These are phyloP conservation scores for Magnolia kwangsiensis DNA, from an alignment of 164 flowering plant genomes.

Conservation along the genomic window DNA sequence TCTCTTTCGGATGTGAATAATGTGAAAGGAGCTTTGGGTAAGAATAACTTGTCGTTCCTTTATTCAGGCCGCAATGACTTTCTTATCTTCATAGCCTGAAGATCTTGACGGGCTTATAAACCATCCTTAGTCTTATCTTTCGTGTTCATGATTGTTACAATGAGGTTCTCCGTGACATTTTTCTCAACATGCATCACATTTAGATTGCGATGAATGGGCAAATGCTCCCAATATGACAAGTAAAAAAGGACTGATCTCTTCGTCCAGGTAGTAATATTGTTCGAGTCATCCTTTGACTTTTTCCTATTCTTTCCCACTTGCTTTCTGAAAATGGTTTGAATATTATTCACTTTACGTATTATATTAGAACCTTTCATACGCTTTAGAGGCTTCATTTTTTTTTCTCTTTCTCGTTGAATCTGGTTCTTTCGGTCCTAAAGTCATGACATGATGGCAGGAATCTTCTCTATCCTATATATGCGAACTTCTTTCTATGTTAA, in stretches of 20 bases:
- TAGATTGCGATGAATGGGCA: background rate
- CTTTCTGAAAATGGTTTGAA: background rate
- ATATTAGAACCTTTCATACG: background rate
- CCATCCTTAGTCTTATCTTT: background rate
- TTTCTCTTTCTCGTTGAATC: background rate
- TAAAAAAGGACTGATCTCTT: background rate
- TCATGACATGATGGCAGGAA: background rate
- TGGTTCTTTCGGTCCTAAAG: background rate
- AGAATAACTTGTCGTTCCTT: background rate
- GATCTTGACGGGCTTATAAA: background rate
- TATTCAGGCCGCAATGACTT: background rate
- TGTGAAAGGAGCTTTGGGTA: background rate
- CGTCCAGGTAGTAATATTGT: background rate
- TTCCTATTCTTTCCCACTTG: background rate
- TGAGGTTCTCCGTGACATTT: background rate
- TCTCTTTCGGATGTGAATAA: too few relatives aligned
- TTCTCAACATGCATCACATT: background rate
- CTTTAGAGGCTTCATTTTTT: background rate
- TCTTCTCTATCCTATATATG: background rate
- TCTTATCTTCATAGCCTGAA: background rate
- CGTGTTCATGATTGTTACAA: background rate
- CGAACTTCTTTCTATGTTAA: background rate
- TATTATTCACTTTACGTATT: background rate
- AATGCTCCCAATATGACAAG: background rate
- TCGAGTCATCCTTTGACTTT: background rate